Percentiles rank a stretch among this genome's conserved stretches.
Evolutionary conservation across 2,329 filamentous ascomycete genomes (phyloP).

Genomic region (Phaeophleospora eucalypticola): DNA sequence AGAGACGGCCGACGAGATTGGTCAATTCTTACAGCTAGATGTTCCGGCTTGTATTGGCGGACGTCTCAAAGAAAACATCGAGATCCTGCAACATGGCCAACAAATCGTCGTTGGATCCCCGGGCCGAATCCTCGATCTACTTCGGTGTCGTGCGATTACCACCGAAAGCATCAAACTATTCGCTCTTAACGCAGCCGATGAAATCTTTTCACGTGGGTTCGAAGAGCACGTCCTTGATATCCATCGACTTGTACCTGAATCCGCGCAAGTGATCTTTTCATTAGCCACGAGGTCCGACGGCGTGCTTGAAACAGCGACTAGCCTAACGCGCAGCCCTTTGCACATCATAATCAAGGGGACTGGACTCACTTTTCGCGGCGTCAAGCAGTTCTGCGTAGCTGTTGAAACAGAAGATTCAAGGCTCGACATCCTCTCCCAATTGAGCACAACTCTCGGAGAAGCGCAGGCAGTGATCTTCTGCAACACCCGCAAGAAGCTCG

Average conservation of each 20-base stretch:
- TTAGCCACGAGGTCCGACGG: not conserved
- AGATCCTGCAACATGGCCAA: not conserved
- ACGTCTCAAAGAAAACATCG: not conserved
- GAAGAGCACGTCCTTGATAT: not conserved
- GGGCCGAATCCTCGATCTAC: not conserved
- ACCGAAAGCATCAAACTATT: not conserved
- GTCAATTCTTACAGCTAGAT: not conserved
- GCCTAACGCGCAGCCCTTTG: not conserved
- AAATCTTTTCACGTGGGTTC: not conserved
- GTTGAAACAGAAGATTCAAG: not conserved
- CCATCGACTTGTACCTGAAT: not conserved
- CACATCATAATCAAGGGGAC: not conserved
- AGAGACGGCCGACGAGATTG: not conserved
- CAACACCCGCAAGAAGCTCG: constrained; percentile 1
- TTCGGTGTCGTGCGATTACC: not conserved
- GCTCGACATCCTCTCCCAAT: constrained; percentile 1
- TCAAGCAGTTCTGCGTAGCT: constrained; percentile 2
- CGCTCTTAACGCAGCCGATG: constrained; percentile 1
- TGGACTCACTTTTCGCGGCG: not conserved
- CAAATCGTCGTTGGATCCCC: constrained; percentile 1
- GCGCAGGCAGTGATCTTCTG: constrained; percentile 2
- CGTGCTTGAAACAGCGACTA: not conserved
- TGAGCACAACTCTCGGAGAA: not conserved
- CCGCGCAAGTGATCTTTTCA: constrained; percentile 3
- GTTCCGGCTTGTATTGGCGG: too few species aligned